phyloP scores from a whole-genome alignment of 257 asterid genomes.

The Capsicum baccatum region DNA sequence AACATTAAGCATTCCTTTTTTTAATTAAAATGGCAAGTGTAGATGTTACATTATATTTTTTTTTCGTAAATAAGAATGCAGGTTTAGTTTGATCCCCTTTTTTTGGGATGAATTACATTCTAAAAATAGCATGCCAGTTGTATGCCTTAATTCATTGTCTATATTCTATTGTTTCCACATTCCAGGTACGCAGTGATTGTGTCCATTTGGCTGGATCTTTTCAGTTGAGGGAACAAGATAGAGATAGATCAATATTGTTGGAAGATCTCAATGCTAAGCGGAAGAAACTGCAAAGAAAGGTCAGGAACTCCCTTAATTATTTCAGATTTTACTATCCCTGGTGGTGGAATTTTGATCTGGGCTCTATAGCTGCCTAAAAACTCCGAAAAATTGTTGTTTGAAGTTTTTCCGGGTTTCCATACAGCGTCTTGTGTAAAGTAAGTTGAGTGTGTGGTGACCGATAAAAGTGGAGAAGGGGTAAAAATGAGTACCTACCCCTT shows the following conservation, averaged over 20 bases:
- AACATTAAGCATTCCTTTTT: not conserved
- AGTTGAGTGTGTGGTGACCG: not conserved
- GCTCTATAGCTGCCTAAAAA: not conserved
- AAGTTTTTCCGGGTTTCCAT: not conserved
- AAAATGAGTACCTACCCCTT: not conserved
- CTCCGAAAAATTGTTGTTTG: constrained; percentile 10
- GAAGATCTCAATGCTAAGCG: constrained; percentile 67
- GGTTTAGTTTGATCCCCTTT: not conserved
- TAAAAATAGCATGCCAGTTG: not conserved
- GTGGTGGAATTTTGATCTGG: not conserved
- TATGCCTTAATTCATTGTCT: not conserved
- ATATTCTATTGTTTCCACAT: constrained; percentile 27
- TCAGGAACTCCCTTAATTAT: constrained; percentile 25
- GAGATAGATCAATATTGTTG: constrained; percentile 46
- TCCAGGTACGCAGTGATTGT: constrained; percentile 76
- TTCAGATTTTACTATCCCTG: not conserved
- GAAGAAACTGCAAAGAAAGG: constrained; percentile 62
- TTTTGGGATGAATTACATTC: not conserved
- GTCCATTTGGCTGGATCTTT: constrained; percentile 70
- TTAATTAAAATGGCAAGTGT: not conserved
- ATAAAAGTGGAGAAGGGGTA: not conserved
- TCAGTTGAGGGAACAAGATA: constrained; percentile 53
- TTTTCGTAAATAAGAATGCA: not conserved
- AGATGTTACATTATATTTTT: not conserved
- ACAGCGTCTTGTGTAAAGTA: not conserved